Conservation (phyloP, 129 eudicot species). For the Centrapalus pauciflorus region DNA sequence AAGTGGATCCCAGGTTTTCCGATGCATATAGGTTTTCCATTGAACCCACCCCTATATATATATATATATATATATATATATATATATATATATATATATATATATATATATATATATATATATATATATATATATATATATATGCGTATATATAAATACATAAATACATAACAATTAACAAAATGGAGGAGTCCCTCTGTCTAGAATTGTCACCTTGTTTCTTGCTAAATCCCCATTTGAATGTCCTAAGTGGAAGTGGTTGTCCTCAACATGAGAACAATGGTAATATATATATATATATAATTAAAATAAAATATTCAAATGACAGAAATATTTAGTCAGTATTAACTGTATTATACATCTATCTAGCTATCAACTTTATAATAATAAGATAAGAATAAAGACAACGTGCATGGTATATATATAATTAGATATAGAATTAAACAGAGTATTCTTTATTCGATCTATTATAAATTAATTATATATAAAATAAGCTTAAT, state of each 20-base stretch:
- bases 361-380: background rate
- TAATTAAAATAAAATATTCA: background rate
- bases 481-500: too few relatives aligned
- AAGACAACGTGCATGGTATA: background rate
- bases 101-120: too few relatives aligned
- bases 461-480: too few relatives aligned
- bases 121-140: too few relatives aligned
- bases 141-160: background rate
- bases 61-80: too few relatives aligned
- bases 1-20: too few relatives aligned
- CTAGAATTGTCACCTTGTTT: conserved; percentile 5
- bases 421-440: background rate
- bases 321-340: background rate
- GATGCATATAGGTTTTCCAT: too few relatives aligned
- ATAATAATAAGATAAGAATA: background rate
- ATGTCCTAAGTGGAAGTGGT: conserved; percentile 16
- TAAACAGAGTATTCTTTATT: background rate
- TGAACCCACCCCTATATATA: too few relatives aligned
- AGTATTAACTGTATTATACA: too few relatives aligned
- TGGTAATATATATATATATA: background rate
- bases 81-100: too few relatives aligned
- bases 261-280: conserved; percentile 14
- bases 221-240: conserved; percentile 14
- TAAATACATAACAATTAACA: background rate
- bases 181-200: conserved; percentile 15